These are phyloP conservation scores for Xylaria sp. DNA, from an alignment of 2,329 filamentous ascomycete species.

Conservation along the genomic window DNA sequence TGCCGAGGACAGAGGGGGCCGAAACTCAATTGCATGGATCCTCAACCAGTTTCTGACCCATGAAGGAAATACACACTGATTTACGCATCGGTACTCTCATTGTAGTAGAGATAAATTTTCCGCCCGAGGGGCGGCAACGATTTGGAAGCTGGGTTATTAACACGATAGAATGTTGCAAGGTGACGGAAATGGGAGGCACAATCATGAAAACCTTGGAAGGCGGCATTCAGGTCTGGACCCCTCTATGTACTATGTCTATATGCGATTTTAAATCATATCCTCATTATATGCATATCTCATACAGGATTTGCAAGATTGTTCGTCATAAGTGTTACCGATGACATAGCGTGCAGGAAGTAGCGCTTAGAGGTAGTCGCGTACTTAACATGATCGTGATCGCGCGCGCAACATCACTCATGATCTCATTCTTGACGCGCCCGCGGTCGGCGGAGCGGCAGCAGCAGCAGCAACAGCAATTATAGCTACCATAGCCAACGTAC, in stretches of 20 bases:
- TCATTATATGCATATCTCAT: neutral
- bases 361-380: neutral
- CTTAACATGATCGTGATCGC: neutral
- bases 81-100: neutral
- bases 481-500: slow-evolving; percentile 2
- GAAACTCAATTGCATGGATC: neutral
- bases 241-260: too few relatives aligned
- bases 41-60: neutral
- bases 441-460: slow-evolving; percentile 49
- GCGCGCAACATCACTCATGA: slow-evolving; percentile 35
- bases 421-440: slow-evolving; percentile 39
- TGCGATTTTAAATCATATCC: neutral
- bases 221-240: too few relatives aligned
- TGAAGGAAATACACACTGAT: neutral
- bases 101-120: neutral
- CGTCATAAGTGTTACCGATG: neutral
- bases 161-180: too few relatives aligned
- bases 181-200: neutral
- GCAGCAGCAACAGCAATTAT: slow-evolving; percentile 23
- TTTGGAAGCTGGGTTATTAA: neutral
- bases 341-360: too few relatives aligned
- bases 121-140: neutral
- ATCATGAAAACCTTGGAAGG: neutral
- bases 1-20: neutral
- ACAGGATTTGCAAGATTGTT: neutral